Evolutionary conservation across 306 rosid genomes (phyloP).

Genomic region (Mimosa pudica): DNA sequence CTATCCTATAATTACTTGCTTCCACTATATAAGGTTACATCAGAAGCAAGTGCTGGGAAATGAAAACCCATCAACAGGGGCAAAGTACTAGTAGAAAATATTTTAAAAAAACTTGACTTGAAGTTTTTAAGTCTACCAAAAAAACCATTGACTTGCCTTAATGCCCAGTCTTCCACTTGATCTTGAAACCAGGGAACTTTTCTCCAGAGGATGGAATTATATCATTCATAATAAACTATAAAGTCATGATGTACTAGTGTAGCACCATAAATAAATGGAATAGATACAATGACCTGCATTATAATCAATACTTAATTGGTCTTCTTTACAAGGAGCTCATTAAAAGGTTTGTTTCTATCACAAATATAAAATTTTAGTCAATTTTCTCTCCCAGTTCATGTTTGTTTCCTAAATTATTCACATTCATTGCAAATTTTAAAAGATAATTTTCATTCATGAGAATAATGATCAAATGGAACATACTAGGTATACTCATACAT

Average conservation of each 20-base stretch:
- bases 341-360: no score
- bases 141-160: constrained; percentile 16
- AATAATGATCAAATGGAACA: no score
- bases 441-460: no score
- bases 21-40: constrained; percentile 9
- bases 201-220: neutral
- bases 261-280: neutral
- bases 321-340: no score
- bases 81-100: neutral
- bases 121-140: neutral
- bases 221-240: neutral
- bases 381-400: no score
- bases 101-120: neutral
- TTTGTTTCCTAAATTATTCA: no score
- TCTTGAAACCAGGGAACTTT: neutral
- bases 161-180: neutral
- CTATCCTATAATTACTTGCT: neutral
- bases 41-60: neutral
- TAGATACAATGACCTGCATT: neutral
- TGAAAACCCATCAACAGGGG: constrained; percentile 7
- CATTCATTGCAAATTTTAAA: no score
- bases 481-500: no score
- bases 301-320: neutral
- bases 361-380: no score
- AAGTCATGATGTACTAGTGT: neutral